These are phyloP conservation scores for Penicillium digitatum DNA, from an alignment of 2,329 filamentous ascomycete species.

Conservation along the genomic window DNA sequence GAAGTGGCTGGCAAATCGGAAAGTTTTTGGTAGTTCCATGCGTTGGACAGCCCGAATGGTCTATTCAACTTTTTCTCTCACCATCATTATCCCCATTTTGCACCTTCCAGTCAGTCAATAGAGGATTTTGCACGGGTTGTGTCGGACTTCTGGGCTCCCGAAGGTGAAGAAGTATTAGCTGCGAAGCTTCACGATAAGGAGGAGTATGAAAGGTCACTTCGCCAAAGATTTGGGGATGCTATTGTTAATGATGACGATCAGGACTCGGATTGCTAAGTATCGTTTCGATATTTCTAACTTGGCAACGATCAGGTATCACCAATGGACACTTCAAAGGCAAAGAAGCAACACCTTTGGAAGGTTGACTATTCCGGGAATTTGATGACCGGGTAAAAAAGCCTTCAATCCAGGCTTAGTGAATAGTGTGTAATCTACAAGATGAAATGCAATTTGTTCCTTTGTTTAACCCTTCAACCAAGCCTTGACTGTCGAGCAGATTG, in stretches of 20 bases:
- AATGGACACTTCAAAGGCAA: not conserved
- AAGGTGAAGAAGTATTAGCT: slow-evolving; percentile 10
- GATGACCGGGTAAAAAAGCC: not conserved
- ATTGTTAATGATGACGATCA: not conserved
- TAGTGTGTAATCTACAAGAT: not conserved
- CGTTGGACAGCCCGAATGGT: slow-evolving; percentile 24
- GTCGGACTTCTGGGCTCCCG: slow-evolving; percentile 15
- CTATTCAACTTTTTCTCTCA: slow-evolving; percentile 26
- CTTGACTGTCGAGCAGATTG: not conserved
- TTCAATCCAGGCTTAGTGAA: not conserved
- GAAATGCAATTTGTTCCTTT: not conserved
- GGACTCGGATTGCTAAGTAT: not conserved
- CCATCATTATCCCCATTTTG: slow-evolving; percentile 23
- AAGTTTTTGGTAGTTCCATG: slow-evolving; percentile 30
- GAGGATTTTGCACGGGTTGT: slow-evolving; percentile 12
- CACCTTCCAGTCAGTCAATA: not conserved
- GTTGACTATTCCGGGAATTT: too few relatives aligned
- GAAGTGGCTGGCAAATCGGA: slow-evolving; percentile 22
- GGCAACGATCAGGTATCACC: not conserved
- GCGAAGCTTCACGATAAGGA: slow-evolving; percentile 18
- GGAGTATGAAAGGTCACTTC: slow-evolving; percentile 14
- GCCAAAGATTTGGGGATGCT: slow-evolving; percentile 13
- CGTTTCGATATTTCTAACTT: not conserved
- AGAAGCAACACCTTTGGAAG: not conserved
- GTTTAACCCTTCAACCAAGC: not conserved